phyloP scores from a whole-genome alignment of 208 protist species.

The Wallacemonas sp. region DNA sequence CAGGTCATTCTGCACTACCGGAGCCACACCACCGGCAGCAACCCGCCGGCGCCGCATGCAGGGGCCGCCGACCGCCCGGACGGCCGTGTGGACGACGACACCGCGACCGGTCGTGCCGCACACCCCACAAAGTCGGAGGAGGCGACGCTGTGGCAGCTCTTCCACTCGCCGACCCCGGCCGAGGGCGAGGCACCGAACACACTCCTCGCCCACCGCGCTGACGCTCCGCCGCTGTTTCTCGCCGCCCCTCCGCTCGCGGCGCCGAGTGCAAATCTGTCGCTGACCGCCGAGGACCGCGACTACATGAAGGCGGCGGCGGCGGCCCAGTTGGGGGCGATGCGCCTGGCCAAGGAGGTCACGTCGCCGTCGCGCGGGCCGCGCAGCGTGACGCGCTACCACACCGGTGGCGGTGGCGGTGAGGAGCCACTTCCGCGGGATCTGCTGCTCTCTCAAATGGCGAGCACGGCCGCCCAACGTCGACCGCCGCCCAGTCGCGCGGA shows the following conservation, averaged over 20 bases:
- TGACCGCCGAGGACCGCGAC: conserved; percentile 4
- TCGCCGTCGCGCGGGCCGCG: conserved; percentile 25
- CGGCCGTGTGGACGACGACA: too few species aligned
- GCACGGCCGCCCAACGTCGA: not conserved
- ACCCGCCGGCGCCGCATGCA: too few species aligned
- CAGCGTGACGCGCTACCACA: conserved; percentile 31
- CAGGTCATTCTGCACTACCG: conserved; percentile 64
- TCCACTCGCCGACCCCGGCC: not conserved
- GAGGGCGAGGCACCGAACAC: conserved; percentile 3
- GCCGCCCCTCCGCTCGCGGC: not conserved
- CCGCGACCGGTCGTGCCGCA: too few species aligned
- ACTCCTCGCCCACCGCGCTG: conserved; percentile 27
- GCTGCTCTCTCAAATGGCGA: conserved; percentile 6
- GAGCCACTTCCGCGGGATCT: not conserved
- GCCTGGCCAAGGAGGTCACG: conserved; percentile 33
- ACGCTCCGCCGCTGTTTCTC: conserved; percentile 19
- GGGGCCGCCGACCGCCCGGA: too few species aligned
- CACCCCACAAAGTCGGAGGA: too few species aligned
- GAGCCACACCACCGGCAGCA: conserved; percentile 7
- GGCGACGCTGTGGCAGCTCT: conserved; percentile 2
- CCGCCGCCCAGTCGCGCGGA: not conserved
- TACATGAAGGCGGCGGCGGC: conserved; percentile 34
- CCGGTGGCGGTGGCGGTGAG: not conserved
- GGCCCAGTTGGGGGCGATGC: conserved; percentile 26
- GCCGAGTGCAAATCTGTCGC: not conserved